A percentile compares a stretch with the other conserved stretches of the same genome.
These are phyloP conservation scores for Eimeria sp. DNA, from an alignment of 169 alveolate species.

Conservation along the genomic window DNA sequence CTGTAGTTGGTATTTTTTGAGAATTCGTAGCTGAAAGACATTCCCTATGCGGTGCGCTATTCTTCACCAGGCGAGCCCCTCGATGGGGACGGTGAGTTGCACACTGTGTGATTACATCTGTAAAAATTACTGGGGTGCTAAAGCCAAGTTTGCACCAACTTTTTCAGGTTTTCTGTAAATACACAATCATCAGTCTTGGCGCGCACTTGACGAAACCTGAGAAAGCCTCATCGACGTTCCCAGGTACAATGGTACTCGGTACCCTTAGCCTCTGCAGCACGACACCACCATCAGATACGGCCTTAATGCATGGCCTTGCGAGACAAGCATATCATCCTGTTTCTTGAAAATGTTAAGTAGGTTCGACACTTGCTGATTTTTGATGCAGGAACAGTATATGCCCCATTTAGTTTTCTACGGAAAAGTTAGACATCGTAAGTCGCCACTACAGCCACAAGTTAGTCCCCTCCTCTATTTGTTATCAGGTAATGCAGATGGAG, in stretches of 20 bases:
- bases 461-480: not conserved
- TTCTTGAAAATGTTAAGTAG: not conserved
- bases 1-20: not conserved
- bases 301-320: not conserved
- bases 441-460: not conserved
- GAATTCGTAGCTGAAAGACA: too few relatives aligned
- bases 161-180: not conserved
- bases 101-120: not conserved
- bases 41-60: too few relatives aligned
- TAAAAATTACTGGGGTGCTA: not conserved
- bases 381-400: not conserved
- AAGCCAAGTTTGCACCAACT: not conserved
- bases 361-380: not conserved
- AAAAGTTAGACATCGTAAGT: not conserved
- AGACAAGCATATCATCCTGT: not conserved
- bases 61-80: not conserved
- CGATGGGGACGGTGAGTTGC: not conserved
- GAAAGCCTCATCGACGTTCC: not conserved
- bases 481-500: not conserved
- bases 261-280: not conserved
- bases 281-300: not conserved
- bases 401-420: too few relatives aligned
- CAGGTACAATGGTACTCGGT: not conserved
- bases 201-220: not conserved
- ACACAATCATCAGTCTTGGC: not conserved